Conservation (phyloP, 2,329 filamentous ascomycete genomes). For the Stagonosporopsis rhizophila region DNA sequence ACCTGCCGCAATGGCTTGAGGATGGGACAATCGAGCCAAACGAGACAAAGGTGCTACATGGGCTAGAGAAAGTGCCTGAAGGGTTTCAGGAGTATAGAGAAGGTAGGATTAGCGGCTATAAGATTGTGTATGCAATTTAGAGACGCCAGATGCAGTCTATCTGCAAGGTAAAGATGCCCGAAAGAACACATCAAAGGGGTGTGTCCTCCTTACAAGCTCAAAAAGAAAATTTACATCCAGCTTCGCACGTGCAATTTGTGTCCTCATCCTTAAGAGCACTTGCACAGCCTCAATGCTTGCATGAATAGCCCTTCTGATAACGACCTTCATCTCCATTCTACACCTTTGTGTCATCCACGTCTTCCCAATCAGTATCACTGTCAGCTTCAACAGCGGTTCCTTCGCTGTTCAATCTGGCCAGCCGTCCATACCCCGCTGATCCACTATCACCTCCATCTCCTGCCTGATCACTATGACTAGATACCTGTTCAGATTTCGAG, state of each 20-base stretch:
- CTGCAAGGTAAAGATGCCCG: background rate
- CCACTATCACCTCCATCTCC: background rate
- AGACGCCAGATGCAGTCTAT: background rate
- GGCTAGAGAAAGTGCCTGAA: slow-evolving; percentile 42
- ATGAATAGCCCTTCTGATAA: background rate
- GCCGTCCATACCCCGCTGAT: background rate
- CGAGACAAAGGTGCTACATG: slow-evolving; percentile 36
- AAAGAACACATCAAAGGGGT: background rate
- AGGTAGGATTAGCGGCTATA: slow-evolving; percentile 50
- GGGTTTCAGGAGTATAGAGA: slow-evolving; percentile 52
- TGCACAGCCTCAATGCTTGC: background rate
- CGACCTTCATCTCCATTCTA: background rate
- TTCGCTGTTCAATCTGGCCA: slow-evolving; percentile 1
- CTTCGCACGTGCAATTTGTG: background rate
- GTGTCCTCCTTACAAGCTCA: background rate
- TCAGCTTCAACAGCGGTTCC: background rate
- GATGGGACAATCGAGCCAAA: slow-evolving; percentile 49
- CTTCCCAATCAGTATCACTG: slow-evolving; percentile 5
- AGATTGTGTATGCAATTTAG: slow-evolving; percentile 50
- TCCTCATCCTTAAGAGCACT: background rate
- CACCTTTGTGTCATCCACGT: background rate
- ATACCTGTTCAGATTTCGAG: background rate
- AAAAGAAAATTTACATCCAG: background rate
- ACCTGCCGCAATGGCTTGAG: slow-evolving; percentile 46
- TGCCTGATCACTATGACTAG: background rate